Percentiles rank a stretch among this genome's conserved stretches.
Evolutionary conservation across 306 rosid genomes (phyloP).

Genomic region (Dryas alaskensis): DNA sequence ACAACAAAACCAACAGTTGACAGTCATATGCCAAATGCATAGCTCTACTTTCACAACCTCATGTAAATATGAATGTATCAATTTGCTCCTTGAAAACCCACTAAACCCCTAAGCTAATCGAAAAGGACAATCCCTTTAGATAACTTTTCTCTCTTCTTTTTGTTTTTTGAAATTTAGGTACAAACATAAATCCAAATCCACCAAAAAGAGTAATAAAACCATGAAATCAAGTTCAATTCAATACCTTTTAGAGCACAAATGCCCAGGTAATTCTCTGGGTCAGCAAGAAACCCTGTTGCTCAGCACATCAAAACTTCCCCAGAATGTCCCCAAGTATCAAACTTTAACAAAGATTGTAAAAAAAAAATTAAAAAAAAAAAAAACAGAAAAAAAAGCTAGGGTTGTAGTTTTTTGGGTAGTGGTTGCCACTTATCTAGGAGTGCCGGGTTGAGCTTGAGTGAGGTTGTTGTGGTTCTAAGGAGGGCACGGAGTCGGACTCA

Average conservation of each 20-base stretch:
- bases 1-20: neutral
- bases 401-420: neutral
- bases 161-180: neutral
- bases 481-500: slow-evolving; percentile 29
- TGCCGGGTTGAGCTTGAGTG: slow-evolving; percentile 36
- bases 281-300: neutral
- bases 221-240: neutral
- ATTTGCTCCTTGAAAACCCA: neutral
- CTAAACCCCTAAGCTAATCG: neutral
- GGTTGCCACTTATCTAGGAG: slow-evolving; percentile 13
- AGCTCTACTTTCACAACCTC: neutral
- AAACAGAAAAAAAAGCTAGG: neutral
- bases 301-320: neutral
- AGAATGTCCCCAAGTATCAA: neutral
- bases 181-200: neutral
- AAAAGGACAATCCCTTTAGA: too few species aligned
- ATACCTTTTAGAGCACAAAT: slow-evolving; percentile 9
- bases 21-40: neutral
- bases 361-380: neutral
- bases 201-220: neutral
- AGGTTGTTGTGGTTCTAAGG: slow-evolving; percentile 18
- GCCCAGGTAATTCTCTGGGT: neutral
- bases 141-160: neutral
- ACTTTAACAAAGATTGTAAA: neutral
- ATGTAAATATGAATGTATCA: neutral